Percentiles rank a stretch among this genome's conserved stretches.
Conservation (phyloP, 2,329 filamentous ascomycete genomes). For the Verticillium tricorpus region DNA sequence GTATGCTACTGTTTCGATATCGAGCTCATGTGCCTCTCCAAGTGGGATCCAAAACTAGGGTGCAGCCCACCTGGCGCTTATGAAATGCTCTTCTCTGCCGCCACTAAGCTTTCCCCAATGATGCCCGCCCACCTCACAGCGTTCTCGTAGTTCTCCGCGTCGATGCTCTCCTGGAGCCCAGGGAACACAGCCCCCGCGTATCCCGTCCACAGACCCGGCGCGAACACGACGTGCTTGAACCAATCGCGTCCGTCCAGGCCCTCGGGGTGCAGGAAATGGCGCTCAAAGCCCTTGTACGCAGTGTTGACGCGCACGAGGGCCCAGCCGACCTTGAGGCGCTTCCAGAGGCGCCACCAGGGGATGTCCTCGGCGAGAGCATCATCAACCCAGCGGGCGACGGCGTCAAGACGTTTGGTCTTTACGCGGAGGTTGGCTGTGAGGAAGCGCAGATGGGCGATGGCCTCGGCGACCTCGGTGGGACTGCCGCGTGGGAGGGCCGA, state of each 20-base stretch:
- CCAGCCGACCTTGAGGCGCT: slow-evolving; percentile 59
- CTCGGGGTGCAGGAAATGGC: slow-evolving; percentile 68
- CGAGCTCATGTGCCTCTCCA: too few species aligned
- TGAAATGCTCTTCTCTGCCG: slow-evolving; percentile 34
- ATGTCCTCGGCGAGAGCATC: slow-evolving; percentile 46
- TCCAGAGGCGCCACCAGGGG: slow-evolving; percentile 76
- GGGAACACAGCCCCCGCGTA: slow-evolving; percentile 73
- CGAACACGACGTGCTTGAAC: slow-evolving; percentile 96
- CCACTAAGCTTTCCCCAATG: slow-evolving; percentile 45
- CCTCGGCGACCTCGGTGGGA: slow-evolving; percentile 31
- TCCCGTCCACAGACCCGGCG: slow-evolving; percentile 85
- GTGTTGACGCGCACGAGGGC: slow-evolving; percentile 65
- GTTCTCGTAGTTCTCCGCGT: slow-evolving; percentile 52
- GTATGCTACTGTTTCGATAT: too few species aligned
- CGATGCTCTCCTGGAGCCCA: slow-evolving; percentile 58
- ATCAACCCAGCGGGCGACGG: slow-evolving; percentile 34
- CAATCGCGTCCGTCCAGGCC: slow-evolving; percentile 77
- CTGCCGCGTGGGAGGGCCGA: slow-evolving; percentile 24
- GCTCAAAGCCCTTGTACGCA: slow-evolving; percentile 80
- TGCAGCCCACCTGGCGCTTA: neutral
- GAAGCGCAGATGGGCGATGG: slow-evolving; percentile 32
- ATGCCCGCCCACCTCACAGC: slow-evolving; percentile 56
- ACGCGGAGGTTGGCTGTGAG: slow-evolving; percentile 31
- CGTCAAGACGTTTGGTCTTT: slow-evolving; percentile 40
- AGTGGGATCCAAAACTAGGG: too few species aligned